Conservation (phyloP, 2,329 filamentous ascomycete species). For the Rhynchosporium graminicola region DNA sequence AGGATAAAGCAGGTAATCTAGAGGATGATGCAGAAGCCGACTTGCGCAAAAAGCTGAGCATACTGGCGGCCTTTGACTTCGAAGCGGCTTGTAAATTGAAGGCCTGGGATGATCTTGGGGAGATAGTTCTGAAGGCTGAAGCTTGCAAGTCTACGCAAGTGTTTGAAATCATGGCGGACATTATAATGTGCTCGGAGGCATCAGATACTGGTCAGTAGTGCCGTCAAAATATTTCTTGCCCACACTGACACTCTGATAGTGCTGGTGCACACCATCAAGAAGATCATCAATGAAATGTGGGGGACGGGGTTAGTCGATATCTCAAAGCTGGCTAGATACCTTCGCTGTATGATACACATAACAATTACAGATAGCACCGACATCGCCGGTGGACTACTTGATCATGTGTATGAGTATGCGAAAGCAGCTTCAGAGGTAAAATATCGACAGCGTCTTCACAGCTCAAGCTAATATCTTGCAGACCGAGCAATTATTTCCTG, state of each 20-base stretch:
- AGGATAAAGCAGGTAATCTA: conserved; percentile 44
- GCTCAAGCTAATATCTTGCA: conserved; percentile 31
- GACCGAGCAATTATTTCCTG: conserved; percentile 57
- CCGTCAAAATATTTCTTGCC: neutral
- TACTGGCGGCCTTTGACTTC: conserved; percentile 75
- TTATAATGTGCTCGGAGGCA: conserved; percentile 55
- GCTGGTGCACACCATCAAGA: conserved; percentile 53
- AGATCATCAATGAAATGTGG: conserved; percentile 71
- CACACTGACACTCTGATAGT: conserved; percentile 31
- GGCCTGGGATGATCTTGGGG: conserved; percentile 65
- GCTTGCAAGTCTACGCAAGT: conserved; percentile 48
- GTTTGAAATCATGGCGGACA: conserved; percentile 67
- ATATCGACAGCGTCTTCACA: neutral
- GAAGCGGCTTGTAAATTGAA: conserved; percentile 70
- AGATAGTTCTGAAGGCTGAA: conserved; percentile 57
- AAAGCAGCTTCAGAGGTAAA: conserved; percentile 51
- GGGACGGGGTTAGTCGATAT: conserved; percentile 56
- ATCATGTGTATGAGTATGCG: conserved; percentile 60
- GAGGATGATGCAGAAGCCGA: conserved; percentile 51
- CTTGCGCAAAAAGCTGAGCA: conserved; percentile 61
- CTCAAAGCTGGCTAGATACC: conserved; percentile 69
- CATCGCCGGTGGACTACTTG: conserved; percentile 60
- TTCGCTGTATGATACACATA: conserved; percentile 74
- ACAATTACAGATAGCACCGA: conserved; percentile 55
- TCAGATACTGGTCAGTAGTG: conserved; percentile 50